Evolutionary conservation across 495 filamentous ascomycete genomes (phyloP).

Genomic region (Cercophora newfieldiana): DNA sequence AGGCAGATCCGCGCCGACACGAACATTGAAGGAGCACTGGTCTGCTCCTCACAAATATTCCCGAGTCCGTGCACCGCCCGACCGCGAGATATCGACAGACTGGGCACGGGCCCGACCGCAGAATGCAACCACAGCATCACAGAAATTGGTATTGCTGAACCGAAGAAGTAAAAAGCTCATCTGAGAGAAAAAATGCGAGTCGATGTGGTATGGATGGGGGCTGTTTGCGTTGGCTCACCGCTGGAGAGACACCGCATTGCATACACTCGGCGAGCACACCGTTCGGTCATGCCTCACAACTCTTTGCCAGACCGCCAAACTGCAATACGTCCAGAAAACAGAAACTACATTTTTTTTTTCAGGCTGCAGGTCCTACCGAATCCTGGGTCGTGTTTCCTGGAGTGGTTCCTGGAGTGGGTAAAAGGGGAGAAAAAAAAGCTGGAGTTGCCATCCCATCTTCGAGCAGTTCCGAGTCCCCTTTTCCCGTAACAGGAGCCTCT

Average conservation of each 20-base stretch:
- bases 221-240: neutral
- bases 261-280: neutral
- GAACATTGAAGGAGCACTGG: slow-evolving; percentile 6
- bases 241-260: neutral
- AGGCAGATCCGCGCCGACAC: slow-evolving; percentile 4
- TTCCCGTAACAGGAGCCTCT: slow-evolving; percentile 12
- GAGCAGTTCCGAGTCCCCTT: neutral
- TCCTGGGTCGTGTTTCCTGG: slow-evolving; percentile 12
- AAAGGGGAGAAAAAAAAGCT: neutral
- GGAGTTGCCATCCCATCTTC: neutral
- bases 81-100: neutral
- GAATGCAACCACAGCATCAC: slow-evolving; percentile 1
- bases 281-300: neutral
- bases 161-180: neutral
- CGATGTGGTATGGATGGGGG: neutral
- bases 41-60: neutral
- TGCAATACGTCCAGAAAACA: neutral
- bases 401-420: neutral
- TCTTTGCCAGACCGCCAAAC: neutral
- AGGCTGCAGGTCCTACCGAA: slow-evolving; percentile 2
- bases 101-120: neutral
- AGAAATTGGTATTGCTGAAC: neutral
- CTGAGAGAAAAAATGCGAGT: neutral
- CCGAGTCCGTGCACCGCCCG: slow-evolving; percentile 13
- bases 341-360: slow-evolving; percentile 7